phyloP scores from a whole-genome alignment of 257 asterid genomes.

The Solanum arcanum region DNA sequence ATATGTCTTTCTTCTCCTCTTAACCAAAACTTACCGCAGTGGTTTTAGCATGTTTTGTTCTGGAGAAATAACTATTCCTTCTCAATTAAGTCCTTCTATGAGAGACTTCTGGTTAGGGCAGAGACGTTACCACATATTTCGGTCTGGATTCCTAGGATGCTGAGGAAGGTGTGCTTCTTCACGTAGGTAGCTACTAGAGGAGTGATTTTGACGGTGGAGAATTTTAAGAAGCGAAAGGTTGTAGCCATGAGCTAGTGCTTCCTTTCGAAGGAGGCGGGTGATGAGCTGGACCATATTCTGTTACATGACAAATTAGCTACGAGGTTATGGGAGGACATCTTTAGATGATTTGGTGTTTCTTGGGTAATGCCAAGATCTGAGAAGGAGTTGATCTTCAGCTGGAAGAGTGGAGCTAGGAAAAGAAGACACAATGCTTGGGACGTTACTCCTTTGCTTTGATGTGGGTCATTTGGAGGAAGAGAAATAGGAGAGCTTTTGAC shows the following conservation, averaged over 20 bases:
- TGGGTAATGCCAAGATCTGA: background rate
- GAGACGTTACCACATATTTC: background rate
- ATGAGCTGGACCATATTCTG: background rate
- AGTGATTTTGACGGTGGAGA: background rate
- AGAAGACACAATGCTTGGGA: background rate
- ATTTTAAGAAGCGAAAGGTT: background rate
- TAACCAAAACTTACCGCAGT: background rate
- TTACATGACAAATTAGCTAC: background rate
- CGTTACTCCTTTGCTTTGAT: background rate
- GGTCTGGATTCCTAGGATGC: background rate
- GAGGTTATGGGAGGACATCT: background rate
- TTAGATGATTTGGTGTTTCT: background rate
- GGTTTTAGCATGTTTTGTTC: background rate
- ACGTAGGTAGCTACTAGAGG: background rate
- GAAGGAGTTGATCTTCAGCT: background rate
- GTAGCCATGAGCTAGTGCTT: background rate
- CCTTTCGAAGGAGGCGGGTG: background rate
- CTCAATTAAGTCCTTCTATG: background rate
- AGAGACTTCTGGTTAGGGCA: background rate
- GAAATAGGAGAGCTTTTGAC: background rate
- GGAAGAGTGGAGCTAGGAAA: background rate
- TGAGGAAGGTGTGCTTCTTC: background rate
- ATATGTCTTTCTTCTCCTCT: background rate
- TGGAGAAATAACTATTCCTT: background rate
- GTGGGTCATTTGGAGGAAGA: background rate